Conservation (phyloP, 2,329 filamentous ascomycete species). For the Elsinoe ampelina region DNA sequence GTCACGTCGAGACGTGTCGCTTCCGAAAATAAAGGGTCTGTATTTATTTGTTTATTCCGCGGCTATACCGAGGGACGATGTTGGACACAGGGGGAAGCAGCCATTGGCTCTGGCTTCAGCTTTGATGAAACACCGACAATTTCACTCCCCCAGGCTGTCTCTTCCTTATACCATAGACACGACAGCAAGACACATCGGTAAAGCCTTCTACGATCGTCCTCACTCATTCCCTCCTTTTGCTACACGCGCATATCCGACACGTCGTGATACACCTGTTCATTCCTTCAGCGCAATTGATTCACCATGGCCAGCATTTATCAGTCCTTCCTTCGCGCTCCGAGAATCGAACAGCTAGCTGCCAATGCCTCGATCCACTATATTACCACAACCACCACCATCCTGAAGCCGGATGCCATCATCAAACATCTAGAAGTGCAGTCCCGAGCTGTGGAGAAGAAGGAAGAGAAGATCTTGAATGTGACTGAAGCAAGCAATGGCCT, state of each 20-base stretch:
- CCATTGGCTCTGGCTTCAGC: constrained; percentile 1
- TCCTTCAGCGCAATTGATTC: background rate
- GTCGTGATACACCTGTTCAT: background rate
- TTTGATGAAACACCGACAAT: constrained; percentile 6
- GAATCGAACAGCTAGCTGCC: constrained; percentile 34
- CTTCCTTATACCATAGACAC: background rate
- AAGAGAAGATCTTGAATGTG: constrained; percentile 63
- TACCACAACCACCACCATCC: constrained; percentile 69
- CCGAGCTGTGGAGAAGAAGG: constrained; percentile 72
- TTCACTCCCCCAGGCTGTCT: background rate
- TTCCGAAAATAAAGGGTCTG: background rate
- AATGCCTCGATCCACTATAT: constrained; percentile 62
- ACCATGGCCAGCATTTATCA: constrained; percentile 36
- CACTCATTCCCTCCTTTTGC: background rate
- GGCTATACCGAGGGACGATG: background rate
- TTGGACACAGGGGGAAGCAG: constrained; percentile 3
- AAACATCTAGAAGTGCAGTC: constrained; percentile 67
- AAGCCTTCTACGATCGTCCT: background rate
- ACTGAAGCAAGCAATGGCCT: constrained; percentile 63
- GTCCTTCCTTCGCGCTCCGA: constrained; percentile 37
- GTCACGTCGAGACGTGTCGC: too few species aligned
- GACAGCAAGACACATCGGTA: background rate
- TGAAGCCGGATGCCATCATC: constrained; percentile 64
- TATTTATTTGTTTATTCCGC: constrained; percentile 12
- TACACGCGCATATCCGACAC: background rate